Percentiles rank a stretch among this genome's conserved stretches.
Evolutionary conservation across 1,284 basidiomycete genomes (phyloP).

Genomic region (Farysia itapuensis): DNA sequence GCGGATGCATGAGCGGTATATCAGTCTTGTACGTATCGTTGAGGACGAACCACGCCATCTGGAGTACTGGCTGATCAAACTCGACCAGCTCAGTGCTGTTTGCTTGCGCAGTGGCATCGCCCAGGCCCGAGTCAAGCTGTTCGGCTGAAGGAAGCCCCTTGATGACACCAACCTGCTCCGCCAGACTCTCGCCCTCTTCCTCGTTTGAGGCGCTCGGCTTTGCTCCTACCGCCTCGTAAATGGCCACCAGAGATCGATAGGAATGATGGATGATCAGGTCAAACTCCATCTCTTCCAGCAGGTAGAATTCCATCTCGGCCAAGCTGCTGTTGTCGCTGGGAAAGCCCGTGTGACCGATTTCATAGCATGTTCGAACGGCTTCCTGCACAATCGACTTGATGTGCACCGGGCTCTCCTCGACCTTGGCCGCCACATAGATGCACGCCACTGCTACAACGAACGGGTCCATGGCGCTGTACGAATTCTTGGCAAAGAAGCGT

Average conservation of each 20-base stretch:
- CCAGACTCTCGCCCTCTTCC: neutral
- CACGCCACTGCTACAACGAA: slow-evolving; percentile 90
- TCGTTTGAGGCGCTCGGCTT: neutral
- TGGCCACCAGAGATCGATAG: slow-evolving; percentile 78
- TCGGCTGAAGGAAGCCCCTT: neutral
- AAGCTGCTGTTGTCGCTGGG: slow-evolving; percentile 78
- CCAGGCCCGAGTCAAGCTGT: neutral
- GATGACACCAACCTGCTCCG: neutral
- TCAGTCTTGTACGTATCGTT: slow-evolving; percentile 94
- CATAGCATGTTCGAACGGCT: slow-evolving; percentile 64
- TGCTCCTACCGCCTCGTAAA: slow-evolving; percentile 66
- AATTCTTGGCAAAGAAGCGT: slow-evolving; percentile 72
- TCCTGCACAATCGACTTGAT: slow-evolving; percentile 90
- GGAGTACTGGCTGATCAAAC: slow-evolving; percentile 63
- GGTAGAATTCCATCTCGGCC: slow-evolving; percentile 98
- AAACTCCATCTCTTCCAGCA: slow-evolving; percentile 93
- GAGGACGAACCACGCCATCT: slow-evolving; percentile 75
- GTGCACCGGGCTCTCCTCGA: slow-evolving; percentile 91
- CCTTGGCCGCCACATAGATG: slow-evolving; percentile 92
- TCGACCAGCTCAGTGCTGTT: slow-evolving; percentile 56
- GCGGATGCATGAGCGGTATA: slow-evolving; percentile 85
- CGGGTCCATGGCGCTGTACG: slow-evolving; percentile 87
- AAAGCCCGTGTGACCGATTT: slow-evolving; percentile 45
- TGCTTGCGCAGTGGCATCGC: neutral
- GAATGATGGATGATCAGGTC: slow-evolving; percentile 92